Evolutionary conservation across 2,329 filamentous ascomycete species (phyloP), one percentile per base, ranked within the genome.

Genomic region (Hypomyces rosellus): DNA sequence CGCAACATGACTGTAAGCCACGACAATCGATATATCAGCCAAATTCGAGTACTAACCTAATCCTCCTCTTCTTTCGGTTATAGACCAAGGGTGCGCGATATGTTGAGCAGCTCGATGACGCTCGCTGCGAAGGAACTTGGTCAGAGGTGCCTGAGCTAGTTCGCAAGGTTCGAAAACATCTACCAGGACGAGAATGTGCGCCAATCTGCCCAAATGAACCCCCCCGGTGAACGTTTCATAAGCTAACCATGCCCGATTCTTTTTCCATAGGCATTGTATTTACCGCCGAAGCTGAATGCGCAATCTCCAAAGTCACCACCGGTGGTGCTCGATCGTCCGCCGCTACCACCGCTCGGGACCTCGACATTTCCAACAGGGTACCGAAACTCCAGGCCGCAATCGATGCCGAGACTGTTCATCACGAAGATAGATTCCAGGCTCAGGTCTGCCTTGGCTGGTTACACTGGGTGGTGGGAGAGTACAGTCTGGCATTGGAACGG

Each of bases 81-180:
- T 13, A 82, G 70, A 76, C 80, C 57, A 99, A 99, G 74, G 91
- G 85, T 55, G 79, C 79, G 59, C 82, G 85, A 65, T 97, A 97
- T 70, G 79, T 96, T 59, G 78, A 81, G 65, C 82, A 84, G 69
- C 81, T 99, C 63, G 89, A 97, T 67, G 80, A 85, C 59, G 90
- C 89, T 57, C 86, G 93, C 63, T 95, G 89, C 69, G 84, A 92
- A 62, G 90, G 87, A 47, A 85, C 84, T 67, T 99, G 93, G 93
- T 77, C 83, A 58, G 82, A 88, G 30, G 80, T 97, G 30, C 88
- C 89, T 22, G 92, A 97, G 72, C 79, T 95, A 56, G 85, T 93
- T 61, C 84, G 92, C 66, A 99, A 99, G 71, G 80, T 97, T 63
- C 87, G 86, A 63, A 97, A 99, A 70, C 92, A 99, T 78, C 88